Evolutionary conservation across 2,329 filamentous ascomycete genomes (phyloP), one percentile per base, ranked within the genome.

Genomic region (Exophiala xenobiotica): DNA sequence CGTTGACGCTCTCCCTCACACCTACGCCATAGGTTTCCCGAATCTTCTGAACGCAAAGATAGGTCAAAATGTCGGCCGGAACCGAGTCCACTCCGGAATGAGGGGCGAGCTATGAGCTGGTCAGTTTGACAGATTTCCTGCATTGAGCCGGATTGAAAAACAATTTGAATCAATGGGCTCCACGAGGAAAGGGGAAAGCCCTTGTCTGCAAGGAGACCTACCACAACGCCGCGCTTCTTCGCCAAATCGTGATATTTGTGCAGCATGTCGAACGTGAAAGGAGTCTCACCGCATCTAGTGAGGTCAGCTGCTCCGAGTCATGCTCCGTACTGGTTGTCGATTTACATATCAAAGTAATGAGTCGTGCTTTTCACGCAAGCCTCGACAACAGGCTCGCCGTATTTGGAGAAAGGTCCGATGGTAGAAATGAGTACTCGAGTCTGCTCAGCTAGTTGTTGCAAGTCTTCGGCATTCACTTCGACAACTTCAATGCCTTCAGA

Each of bases 341-440:
- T 12, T 29, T 29, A 29, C 26, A 29, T 29, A 29, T 29, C 26
- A 29, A 29, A 29, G 26, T 29, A 29, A 12, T 29, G 26, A 12
- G 79, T 0, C 77, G 74, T 63, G 85, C 82, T 40, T 81, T 76
- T 72, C 2, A 79, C 82, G 62, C 82, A 86, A 2, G 82, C 82
- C 58, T 81, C 78, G 4, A 86, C 74, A 3, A 85, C 80, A 1
- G 78, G 78, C 22, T 77, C 77, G n/a, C 82, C 82, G 64, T 83
- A 82, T 49, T 77, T 69, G 69, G 79, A 75, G 64, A 81, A 86
- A 0, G 81, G 82, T 1, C 82, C 82, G 19, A 85, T 73, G 9
- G 78, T 80, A 37, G 26, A 81, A 63, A 85, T 76, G 23, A 86
- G 62, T n/a, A 84, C 68, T 46, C 72, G 74, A 2, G 80, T 81